Evolutionary conservation across 169 alveolate genomes (phyloP), one percentile per base, ranked within the genome.

Genomic region (Plasmodium billcollinsi): DNA sequence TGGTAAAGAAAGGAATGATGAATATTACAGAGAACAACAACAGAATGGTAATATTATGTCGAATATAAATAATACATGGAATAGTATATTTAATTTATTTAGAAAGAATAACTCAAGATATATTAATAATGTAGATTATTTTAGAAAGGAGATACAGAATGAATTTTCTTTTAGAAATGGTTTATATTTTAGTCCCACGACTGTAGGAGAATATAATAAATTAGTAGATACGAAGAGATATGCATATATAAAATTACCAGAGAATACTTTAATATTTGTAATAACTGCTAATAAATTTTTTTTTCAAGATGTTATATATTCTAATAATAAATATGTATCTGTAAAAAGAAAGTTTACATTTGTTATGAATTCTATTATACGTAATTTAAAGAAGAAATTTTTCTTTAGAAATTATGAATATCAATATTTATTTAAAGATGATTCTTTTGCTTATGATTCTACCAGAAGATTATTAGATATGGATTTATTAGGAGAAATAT

Each of bases 151-250:
- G 14, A 21, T 83, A 20, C 91, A 83, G 29, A 83, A 83, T 66
- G 85, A 71, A n/a, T 83, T 33, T 29, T 52, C 91, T 1, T 83
- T 54, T 73, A 83, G 59, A 58, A 83, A 83, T 20, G 91, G 91
- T 7, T 33, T 83, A 8, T 83, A 83, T 29, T 83, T 83, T 59
- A 58, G 69, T 14, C 9, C 86, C 0, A 83, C 91, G 2, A 83
- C 73, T n/a, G 91, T 59, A n/a, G 58, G 63, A 1, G 83, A 56
- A 49, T 83, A 83, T 45, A 83, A 83, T 43, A 49, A 70, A 29
- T 39, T 26, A 43, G 91, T 83, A 7, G 86, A 83, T 49, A 8
- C 47, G 1, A 83, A 3, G 14, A 54, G 59, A 18, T 33, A 70
- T 69, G 71, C 91, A 0, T 54, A 56, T 50, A 83, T 83, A 12